Base-by-base conservation (phyloP, 73 alveolate genomes). In the Tetrahymena borealis region DNA sequence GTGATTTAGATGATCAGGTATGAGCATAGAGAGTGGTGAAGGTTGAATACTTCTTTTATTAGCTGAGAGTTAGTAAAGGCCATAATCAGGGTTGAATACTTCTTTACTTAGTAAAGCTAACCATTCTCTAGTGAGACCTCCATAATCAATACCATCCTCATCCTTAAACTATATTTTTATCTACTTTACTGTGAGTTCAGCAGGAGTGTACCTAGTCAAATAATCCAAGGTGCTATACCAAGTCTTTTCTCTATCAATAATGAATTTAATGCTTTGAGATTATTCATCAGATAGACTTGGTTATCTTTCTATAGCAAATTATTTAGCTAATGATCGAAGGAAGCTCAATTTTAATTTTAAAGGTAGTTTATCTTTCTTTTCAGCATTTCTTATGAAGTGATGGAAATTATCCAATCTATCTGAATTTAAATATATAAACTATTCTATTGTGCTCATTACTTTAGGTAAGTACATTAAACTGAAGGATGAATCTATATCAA, bases 101-200 rank as follows among this genome's bases (percentile, higher is more conserved):
- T 98, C 99, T 95, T 97, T 97, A 24, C 99, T 97, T 39, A 99
- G 96, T 40, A 98, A 96, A 16, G 97, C 96, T 78, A 98, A 96
- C 99, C 99, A 99, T 94, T 99, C 99, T 96, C 99, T 96, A 24
- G 99, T 98, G 9, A 99, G 98, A 37, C 99, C 99, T 2, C 99
- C 99, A 11, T 98, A 99, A 93, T 99, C 99, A 18, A 98, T 94
- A n/a, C 99, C 99, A 90, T 98, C 98, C 95, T 99, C 99, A 16
- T 98, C 99, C 39, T 95, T 94, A 91, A 97, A 97, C 90, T 92
- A 39, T 79, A 95, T 90, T 18, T 95, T 90, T 11, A 95, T 60
- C 31, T 60, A 9, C 85, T 60, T 60, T 18, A 60, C 13, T 6
- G 85, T 60, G 85, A 60, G 85, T 35, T 60, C 85, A 24, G 85